Percentiles rank a stretch among this genome's conserved stretches.
Conservation (phyloP, 108 stramenopile species). For the Conticribra guillardii region DNA sequence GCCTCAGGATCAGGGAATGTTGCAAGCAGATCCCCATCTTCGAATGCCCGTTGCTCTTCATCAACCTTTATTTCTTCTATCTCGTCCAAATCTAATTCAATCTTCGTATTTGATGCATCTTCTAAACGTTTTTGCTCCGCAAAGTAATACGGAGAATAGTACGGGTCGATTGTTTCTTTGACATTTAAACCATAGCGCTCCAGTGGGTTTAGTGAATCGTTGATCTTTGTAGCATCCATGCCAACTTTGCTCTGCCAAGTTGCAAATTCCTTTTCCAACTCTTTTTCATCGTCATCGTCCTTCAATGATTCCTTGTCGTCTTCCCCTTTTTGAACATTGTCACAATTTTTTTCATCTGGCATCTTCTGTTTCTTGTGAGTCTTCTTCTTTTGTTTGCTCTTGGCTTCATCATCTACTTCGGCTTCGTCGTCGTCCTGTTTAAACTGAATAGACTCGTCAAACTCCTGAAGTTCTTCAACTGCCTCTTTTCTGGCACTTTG, state of each 20-base stretch:
- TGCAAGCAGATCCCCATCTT: conserved; percentile 81
- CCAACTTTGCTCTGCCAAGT: conserved; percentile 91
- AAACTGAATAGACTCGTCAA: conserved; percentile 80
- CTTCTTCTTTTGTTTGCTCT: conserved; percentile 22
- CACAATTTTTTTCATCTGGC: conserved; percentile 10
- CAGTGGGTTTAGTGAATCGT: conserved; percentile 74
- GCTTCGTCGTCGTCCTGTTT: conserved; percentile 58
- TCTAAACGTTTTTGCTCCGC: conserved; percentile 58
- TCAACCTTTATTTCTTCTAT: conserved; percentile 67
- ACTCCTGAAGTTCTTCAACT: conserved; percentile 80
- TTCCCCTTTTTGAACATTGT: conserved; percentile 6
- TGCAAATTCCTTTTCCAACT: conserved; percentile 91
- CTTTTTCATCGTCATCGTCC: conserved; percentile 51
- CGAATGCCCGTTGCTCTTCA: conserved; percentile 76
- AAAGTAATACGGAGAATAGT: conserved; percentile 72
- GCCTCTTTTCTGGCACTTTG: conserved; percentile 79
- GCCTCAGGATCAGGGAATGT: conserved; percentile 72
- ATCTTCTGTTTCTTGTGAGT: conserved; percentile 32
- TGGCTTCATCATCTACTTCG: conserved; percentile 5
- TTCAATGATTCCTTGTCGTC: conserved; percentile 28
- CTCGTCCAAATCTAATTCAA: conserved; percentile 78
- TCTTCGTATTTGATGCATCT: conserved; percentile 40
- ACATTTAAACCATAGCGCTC: conserved; percentile 75
- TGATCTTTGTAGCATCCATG: conserved; percentile 73
- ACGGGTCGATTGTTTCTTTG: conserved; percentile 79